Base-by-base conservation (phyloP, 2,329 filamentous ascomycete genomes). In the Albifimbria verrucaria region DNA sequence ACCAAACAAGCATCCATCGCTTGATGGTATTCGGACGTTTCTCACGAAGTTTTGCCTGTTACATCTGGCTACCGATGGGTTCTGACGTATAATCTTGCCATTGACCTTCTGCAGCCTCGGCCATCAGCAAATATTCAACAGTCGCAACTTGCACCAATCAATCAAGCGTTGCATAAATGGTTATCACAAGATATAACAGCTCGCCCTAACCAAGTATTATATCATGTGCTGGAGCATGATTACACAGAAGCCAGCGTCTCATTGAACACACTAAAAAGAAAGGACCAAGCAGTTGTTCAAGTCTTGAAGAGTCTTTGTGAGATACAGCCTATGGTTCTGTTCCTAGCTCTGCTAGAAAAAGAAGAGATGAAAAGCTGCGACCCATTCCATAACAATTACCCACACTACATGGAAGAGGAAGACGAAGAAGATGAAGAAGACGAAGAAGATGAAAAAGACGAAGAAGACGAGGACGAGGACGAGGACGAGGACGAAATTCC, bases 21-120 rank as follows among this genome's bases (percentile, higher is more conserved):
- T 7, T 66, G 53, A 26, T 74, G 72, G 81, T 83, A 80, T 60
- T 75, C 77, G 0, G 78, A 83, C 52, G 77, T 82, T 1, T 68
- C 66, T 1, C 77, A 82, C 57, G 73, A 83, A 60, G 68, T 81
- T n/a, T 65, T 72, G 17, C 72, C 73, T 1, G 69, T 83, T 2
- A 69, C 57, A 0, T 72, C 70, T 0, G 80, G 80, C 3, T 73
- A 77, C 58, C 75, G 78, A 3, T 71, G 77, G 51, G 77, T 80
- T 10, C 57, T 84, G 11, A 79, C 74, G 0, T 85, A 81, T 64
- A 82, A 82, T 58, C 70, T 84, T 4, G 60, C 62, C 15, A 52
- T 66, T 18, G 53, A 60, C 5, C 51, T 28, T 4, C 25, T 58
- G 5, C 45, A 53, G 17, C 12, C 52, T 1, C 51, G 57, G 1